Evolutionary conservation across 441 rosid species (phyloP), one percentile per base, ranked within the genome.

Genomic region (Flueggea neowawraea): DNA sequence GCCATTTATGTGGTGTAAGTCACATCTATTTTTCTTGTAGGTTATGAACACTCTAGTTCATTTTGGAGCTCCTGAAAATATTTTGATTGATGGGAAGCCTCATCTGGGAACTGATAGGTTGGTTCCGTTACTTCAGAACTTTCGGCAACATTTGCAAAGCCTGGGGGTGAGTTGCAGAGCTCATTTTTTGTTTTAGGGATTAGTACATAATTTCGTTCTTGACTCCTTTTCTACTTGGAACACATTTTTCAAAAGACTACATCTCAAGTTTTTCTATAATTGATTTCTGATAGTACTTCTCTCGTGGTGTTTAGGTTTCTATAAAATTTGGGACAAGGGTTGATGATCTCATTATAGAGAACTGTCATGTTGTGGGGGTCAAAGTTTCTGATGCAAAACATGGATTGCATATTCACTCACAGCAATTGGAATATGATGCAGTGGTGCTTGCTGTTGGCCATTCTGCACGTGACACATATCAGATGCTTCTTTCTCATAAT

Each of bases 101-200:
- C 99, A 94, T 86, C 63, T 94, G 74, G 97, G 97, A 81, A 94
- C 97, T 3, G 97, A 94, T 81, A 79, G 77, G 76, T 70, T 89
- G 80, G 62, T 94, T 75, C 99, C 99, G 0, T 66, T 94, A 60
- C 90, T 90, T 36, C 88, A 83, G 57, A 87, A 90, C 68, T 89
- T 94, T 73, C 72, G 99, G 57, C 84, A 83, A 28, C 84, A 94
- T 87, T n/a, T 94, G 65, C 87, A 79, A 60, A 82, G 70, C 11
- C 74, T 80, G 32, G 94, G 94, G 41, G 99, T 87, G 70, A 82
- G 96, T 89, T 64, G 32, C 47, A 6, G 55, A 33, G 13, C 36
- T 15, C n/a, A n/a, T n/a, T n/a, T 15, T 39, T 44, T 36, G 50
- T 15, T 39, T 43, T 3, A 14, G 12, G 6, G 6, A 9, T 39